Evolutionary conservation across 768 basidiomycete genomes (phyloP).

Genomic region (Roridomyces roridus): DNA sequence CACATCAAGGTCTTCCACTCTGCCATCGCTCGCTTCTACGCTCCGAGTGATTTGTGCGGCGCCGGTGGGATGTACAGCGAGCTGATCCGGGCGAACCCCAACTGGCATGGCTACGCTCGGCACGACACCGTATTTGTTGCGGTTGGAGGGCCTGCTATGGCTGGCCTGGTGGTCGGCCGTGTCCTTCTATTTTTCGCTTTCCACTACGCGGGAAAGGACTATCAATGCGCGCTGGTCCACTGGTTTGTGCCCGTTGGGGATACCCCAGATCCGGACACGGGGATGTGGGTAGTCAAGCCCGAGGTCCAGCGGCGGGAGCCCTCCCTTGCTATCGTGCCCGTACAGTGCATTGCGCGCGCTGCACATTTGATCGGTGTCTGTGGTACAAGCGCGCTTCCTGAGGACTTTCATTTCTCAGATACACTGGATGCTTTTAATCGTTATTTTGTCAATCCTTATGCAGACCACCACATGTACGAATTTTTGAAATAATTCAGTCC

Average conservation of each 20-base stretch:
- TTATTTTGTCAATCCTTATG: conserved; percentile 37
- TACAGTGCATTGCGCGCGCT: conserved; percentile 33
- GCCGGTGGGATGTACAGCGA: conserved; percentile 30
- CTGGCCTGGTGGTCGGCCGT: conserved; percentile 31
- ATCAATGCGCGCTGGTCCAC: conserved; percentile 34
- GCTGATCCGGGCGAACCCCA: conserved; percentile 31
- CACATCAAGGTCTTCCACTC: background rate
- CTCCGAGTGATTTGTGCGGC: background rate
- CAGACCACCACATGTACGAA: conserved; percentile 39
- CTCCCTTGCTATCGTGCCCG: conserved; percentile 24
- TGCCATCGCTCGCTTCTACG: background rate
- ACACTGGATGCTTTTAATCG: conserved; percentile 23
- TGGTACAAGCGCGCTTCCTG: conserved; percentile 26
- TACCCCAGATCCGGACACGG: conserved; percentile 30
- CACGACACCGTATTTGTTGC: conserved; percentile 37
- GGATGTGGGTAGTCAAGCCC: conserved; percentile 38
- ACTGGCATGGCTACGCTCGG: conserved; percentile 25
- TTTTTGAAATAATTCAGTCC: conserved; percentile 5
- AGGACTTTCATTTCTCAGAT: conserved; percentile 25
- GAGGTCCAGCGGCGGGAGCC: conserved; percentile 15
- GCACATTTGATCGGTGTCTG: conserved; percentile 37
- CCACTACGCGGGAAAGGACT: background rate
- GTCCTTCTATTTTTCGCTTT: conserved; percentile 39
- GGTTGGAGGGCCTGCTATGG: conserved; percentile 27
- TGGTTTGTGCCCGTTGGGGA: conserved; percentile 29